These are phyloP conservation scores for Ceratocystis diversiconidia DNA, from an alignment of 2,329 filamentous ascomycete species.

Conservation along the genomic window DNA sequence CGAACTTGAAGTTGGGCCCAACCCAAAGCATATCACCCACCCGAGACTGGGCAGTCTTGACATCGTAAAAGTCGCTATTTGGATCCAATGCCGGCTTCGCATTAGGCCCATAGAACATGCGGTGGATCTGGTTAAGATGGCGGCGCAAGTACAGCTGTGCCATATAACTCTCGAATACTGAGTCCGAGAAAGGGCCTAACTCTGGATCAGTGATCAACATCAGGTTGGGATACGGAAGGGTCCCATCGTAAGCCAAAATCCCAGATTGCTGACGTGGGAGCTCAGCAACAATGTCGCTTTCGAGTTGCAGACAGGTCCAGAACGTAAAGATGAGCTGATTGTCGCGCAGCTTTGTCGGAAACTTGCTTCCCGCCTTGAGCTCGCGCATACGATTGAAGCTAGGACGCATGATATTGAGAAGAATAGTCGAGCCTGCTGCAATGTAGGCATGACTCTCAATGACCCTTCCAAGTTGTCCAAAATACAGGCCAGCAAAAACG, in stretches of 20 bases:
- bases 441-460: conserved; percentile 65
- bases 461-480: conserved; percentile 73
- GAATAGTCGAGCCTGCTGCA: conserved; percentile 38
- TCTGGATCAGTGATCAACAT: conserved; percentile 24
- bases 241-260: conserved; percentile 45
- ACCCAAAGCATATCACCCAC: conserved; percentile 31
- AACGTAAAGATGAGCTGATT: conserved; percentile 64
- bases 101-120: conserved; percentile 38
- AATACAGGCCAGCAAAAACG: conserved; percentile 74
- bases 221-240: conserved; percentile 53
- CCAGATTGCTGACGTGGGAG: conserved; percentile 49
- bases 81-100: conserved; percentile 21
- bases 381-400: conserved; percentile 37
- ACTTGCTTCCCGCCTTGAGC: conserved; percentile 27
- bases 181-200: conserved; percentile 28
- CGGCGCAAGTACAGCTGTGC: conserved; percentile 52
- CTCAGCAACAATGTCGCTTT: conserved; percentile 90
- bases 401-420: conserved; percentile 64
- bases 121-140: conserved; percentile 49
- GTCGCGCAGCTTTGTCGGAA: conserved; percentile 30
- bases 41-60: conserved; percentile 25
- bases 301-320: conserved; percentile 87
- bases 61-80: conserved; percentile 29
- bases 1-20: conserved; percentile 39
- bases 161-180: conserved; percentile 44